These are phyloP conservation scores for Saturnispora gosingensis DNA, from an alignment of 805 yeast species.

Conservation along the genomic window DNA sequence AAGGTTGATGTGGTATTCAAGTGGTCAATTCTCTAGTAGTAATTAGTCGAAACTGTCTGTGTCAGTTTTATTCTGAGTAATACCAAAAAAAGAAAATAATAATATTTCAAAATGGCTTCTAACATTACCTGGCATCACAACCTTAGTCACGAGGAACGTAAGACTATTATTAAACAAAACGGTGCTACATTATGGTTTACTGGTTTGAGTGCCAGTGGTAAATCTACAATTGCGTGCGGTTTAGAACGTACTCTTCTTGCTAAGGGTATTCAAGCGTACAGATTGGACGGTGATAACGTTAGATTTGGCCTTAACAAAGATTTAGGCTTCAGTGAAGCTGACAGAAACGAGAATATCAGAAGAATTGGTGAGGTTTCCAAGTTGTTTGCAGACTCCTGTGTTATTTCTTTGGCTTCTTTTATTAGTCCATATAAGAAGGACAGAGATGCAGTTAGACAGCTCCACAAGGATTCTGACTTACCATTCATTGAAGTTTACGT, in stretches of 20 bases:
- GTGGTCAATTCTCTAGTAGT: background rate
- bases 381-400: constrained; percentile 87
- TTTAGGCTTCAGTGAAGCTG: constrained; percentile 84
- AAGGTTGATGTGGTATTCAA: background rate
- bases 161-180: constrained; percentile 58
- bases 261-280: constrained; percentile 63
- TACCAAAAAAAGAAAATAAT: background rate
- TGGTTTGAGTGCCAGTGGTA: constrained; percentile 92
- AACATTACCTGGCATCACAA: constrained; percentile 96
- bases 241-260: constrained; percentile 74
- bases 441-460: constrained; percentile 74
- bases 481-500: constrained; percentile 88
- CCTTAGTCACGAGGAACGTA: constrained; percentile 75
- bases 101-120: constrained; percentile 58
- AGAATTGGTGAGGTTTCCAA: constrained; percentile 92
- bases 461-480: constrained; percentile 64
- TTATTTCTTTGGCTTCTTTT: constrained; percentile 81
- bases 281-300: constrained; percentile 91
- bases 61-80: background rate
- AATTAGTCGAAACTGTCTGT: background rate
- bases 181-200: constrained; percentile 95
- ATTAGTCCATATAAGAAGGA: constrained; percentile 86
- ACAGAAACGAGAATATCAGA: constrained; percentile 90
- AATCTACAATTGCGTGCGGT: constrained; percentile 89
- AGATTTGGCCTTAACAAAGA: constrained; percentile 94